Conservation (phyloP, 164 flowering plant species). For the Nymphaea colorata region DNA sequence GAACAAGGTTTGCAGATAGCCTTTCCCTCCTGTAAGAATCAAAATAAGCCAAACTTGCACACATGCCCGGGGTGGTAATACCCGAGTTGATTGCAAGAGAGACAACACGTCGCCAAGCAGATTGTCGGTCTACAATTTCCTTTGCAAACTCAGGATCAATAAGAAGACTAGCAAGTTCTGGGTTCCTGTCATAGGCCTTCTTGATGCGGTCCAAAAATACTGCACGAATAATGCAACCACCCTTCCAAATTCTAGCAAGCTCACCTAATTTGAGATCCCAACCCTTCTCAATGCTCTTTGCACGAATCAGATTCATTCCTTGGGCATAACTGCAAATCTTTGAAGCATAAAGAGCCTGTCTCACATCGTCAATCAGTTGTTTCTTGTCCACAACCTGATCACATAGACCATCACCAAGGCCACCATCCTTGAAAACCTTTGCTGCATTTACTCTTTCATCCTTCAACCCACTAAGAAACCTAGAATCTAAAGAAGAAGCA, state of each 20-base stretch:
- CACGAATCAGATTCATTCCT: slow-evolving; percentile 18
- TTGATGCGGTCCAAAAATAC: slow-evolving; percentile 16
- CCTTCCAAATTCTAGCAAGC: slow-evolving; percentile 19
- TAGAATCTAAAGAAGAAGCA: slow-evolving; percentile 16
- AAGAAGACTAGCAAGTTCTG: slow-evolving; percentile 12
- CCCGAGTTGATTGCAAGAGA: slow-evolving; percentile 12
- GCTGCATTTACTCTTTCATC: slow-evolving; percentile 16
- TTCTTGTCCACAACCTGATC: slow-evolving; percentile 12
- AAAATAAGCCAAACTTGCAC: slow-evolving; percentile 15
- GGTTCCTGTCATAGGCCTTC: slow-evolving; percentile 13
- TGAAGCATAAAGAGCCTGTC: slow-evolving; percentile 19
- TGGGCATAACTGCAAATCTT: slow-evolving; percentile 20
- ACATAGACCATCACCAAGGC: slow-evolving; percentile 7
- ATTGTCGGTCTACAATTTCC: slow-evolving; percentile 21
- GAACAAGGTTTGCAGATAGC: slow-evolving; percentile 16
- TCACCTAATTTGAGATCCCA: slow-evolving; percentile 18
- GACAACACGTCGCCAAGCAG: slow-evolving; percentile 17
- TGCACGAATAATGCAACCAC: slow-evolving; percentile 19
- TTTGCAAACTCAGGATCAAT: slow-evolving; percentile 17
- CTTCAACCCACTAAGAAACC: slow-evolving; percentile 22
- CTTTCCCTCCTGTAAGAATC: slow-evolving; percentile 14
- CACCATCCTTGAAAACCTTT: slow-evolving; percentile 14
- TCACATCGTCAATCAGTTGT: slow-evolving; percentile 16
- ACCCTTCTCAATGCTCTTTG: slow-evolving; percentile 12
- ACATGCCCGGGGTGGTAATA: slow-evolving; percentile 17